Evolutionary conservation across 2,329 filamentous ascomycete genomes (phyloP), one percentile per base, ranked within the genome.

Genomic region (Trichoderma sp.): DNA sequence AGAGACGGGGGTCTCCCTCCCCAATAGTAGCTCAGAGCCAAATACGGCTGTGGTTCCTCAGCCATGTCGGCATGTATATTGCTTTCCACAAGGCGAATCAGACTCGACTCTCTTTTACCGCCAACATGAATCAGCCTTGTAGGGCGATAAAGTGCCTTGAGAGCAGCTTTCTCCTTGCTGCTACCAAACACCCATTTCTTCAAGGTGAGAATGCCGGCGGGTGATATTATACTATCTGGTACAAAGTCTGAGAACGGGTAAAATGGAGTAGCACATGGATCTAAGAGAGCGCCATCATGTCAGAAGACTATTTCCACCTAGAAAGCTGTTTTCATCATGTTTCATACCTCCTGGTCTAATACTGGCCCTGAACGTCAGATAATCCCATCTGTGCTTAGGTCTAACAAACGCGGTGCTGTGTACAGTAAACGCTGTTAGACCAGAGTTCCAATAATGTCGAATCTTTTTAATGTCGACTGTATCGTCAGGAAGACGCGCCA

Each of bases 21-120:
- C 58, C 67, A 69, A 30, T 57, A 69, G 26, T 69, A 69, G 39
- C 67, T 69, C 12, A 69, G 17, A 6, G 66, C 66, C 26, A 68
- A 23, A 20, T 68, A 68, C 17, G 32, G 64, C 50, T 39, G 47
- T 17, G 64, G 20, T 12, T 20, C 17, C 13, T 26, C 47, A 55
- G 17, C 63, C 7, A 26, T 36, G 28, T n/a, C 30, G 43, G 30
- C 20, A 28, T 57, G 9, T 4, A 11, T 28, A 28, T 39, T 23
- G 15, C 32, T 57, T 3, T 67, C 64, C 6, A 67, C 64, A n/a
- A 67, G 64, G 11, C 15, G 64, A 20, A 67, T 39, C 15, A 67
- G 17, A 4, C 64, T 32, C 0, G 64, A 57, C 17, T 39, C 64
- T 13, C 34, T 67, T 57, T 32, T 55, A 17, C 64, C 36, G 3